Percentiles rank a stretch among this genome's conserved stretches.
Conservation (phyloP, 2,329 filamentous ascomycete species). For the Calonectria pauciramosa region DNA sequence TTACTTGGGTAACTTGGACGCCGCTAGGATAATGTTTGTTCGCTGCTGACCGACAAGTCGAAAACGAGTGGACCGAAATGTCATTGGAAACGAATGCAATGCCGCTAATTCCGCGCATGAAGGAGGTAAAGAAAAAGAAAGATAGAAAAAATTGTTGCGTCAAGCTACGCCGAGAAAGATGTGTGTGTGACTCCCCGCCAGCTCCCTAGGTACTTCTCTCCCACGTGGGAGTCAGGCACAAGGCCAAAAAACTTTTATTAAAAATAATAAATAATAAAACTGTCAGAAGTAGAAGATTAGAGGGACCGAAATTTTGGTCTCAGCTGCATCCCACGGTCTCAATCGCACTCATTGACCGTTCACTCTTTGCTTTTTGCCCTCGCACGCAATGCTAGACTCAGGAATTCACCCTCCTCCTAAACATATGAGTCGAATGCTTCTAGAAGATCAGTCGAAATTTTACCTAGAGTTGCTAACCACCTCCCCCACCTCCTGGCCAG, state of each 20-base stretch:
- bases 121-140: not conserved
- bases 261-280: not conserved
- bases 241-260: not conserved
- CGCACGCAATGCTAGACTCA: not conserved
- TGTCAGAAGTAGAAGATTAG: not conserved
- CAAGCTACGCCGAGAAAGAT: not conserved
- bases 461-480: not conserved
- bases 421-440: not conserved
- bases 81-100: not conserved
- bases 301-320: not conserved
- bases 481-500: not conserved
- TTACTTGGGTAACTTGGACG: not conserved
- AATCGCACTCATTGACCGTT: not conserved
- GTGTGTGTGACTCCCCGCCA: not conserved
- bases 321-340: not conserved
- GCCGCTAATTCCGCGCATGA: not conserved
- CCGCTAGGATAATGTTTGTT: not conserved
- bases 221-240: slow-evolving; percentile 19
- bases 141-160: not conserved
- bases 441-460: not conserved
- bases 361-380: not conserved
- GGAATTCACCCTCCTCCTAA: not conserved
- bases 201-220: not conserved
- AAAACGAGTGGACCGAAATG: not conserved
- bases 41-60: slow-evolving; percentile 4